Evolutionary conservation across 192 early-diverging fungal genomes (phyloP).

Genomic region (Martensiomyces pterosporus): DNA sequence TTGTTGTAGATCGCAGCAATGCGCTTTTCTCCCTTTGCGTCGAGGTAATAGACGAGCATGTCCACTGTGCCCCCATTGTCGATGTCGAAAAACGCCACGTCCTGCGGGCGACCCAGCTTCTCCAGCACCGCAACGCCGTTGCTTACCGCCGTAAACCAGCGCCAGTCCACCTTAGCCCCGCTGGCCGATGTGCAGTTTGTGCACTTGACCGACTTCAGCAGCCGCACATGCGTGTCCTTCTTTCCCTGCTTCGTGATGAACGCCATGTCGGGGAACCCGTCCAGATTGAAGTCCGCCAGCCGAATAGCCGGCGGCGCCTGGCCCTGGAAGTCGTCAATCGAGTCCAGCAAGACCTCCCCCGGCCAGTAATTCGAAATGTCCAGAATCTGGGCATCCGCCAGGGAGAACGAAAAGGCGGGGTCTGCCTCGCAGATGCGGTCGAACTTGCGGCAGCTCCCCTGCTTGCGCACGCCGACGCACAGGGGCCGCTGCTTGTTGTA

Average conservation of each 20-base stretch:
- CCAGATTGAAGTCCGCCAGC: conserved; percentile 80
- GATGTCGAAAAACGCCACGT: conserved; percentile 83
- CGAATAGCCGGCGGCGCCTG: conserved; percentile 58
- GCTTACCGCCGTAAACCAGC: conserved; percentile 61
- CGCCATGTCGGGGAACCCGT: conserved; percentile 88
- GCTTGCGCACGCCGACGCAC: conserved; percentile 54
- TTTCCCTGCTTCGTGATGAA: conserved; percentile 50
- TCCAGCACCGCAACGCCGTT: conserved; percentile 63
- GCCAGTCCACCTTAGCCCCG: conserved; percentile 47
- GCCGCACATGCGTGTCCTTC: conserved; percentile 51
- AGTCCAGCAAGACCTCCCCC: conserved; percentile 45
- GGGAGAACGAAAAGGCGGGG: conserved; percentile 51
- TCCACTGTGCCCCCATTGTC: conserved; percentile 84
- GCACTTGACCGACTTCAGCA: conserved; percentile 68
- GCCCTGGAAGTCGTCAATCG: conserved; percentile 48
- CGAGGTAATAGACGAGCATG: conserved; percentile 62
- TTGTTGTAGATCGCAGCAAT: conserved; percentile 74
- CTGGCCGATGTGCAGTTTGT: conserved; percentile 39
- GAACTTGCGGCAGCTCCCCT: conserved; percentile 55
- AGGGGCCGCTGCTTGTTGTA: conserved; percentile 82
- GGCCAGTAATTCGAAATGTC: conserved; percentile 40
- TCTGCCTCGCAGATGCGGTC: conserved; percentile 73
- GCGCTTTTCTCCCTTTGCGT: conserved; percentile 29
- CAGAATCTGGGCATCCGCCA: conserved; percentile 21
- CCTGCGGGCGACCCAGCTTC: conserved; percentile 48